phyloP scores from a whole-genome alignment of 768 basidiomycete genomes.

The Macrolepiota albuminosa region DNA sequence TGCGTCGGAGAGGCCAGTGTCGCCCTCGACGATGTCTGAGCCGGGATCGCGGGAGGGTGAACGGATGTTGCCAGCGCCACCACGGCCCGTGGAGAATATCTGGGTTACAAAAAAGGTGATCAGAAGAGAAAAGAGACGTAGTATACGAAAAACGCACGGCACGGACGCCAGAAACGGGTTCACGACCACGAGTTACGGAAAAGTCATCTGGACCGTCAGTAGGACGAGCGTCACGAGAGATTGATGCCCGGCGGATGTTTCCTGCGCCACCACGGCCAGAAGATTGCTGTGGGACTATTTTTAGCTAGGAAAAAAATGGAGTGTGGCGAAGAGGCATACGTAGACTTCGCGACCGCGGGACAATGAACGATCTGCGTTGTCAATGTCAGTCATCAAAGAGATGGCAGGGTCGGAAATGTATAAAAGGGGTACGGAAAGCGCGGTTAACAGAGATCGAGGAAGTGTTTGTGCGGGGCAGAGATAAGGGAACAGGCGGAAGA shows the following conservation, averaged over 20 bases:
- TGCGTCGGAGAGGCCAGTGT: slow-evolving; percentile 27
- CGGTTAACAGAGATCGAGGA: not conserved
- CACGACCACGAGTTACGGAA: slow-evolving; percentile 56
- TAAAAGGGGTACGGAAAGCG: slow-evolving; percentile 1
- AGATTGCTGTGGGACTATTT: slow-evolving; percentile 32
- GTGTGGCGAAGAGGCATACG: slow-evolving; percentile 31
- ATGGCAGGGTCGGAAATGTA: not conserved
- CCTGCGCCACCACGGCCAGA: slow-evolving; percentile 68
- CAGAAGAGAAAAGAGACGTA: not conserved
- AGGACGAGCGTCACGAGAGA: slow-evolving; percentile 39
- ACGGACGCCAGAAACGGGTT: slow-evolving; percentile 34
- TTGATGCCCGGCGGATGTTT: slow-evolving; percentile 57
- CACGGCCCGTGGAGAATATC: slow-evolving; percentile 65
- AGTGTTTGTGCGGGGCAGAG: not conserved
- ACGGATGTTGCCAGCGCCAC: slow-evolving; percentile 88
- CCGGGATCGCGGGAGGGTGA: slow-evolving; percentile 59
- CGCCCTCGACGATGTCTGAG: slow-evolving; percentile 17
- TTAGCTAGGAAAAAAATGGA: not conserved
- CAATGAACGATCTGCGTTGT: slow-evolving; percentile 37
- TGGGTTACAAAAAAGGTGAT: slow-evolving; percentile 17
- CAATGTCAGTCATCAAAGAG: slow-evolving; percentile 1
- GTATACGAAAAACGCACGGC: slow-evolving; percentile 24
- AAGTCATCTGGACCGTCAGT: slow-evolving; percentile 49
- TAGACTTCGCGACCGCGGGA: slow-evolving; percentile 59
- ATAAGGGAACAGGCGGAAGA: not conserved